Evolutionary conservation across 1,284 basidiomycete genomes (phyloP).

Genomic region (Ceratobasidium sp.): DNA sequence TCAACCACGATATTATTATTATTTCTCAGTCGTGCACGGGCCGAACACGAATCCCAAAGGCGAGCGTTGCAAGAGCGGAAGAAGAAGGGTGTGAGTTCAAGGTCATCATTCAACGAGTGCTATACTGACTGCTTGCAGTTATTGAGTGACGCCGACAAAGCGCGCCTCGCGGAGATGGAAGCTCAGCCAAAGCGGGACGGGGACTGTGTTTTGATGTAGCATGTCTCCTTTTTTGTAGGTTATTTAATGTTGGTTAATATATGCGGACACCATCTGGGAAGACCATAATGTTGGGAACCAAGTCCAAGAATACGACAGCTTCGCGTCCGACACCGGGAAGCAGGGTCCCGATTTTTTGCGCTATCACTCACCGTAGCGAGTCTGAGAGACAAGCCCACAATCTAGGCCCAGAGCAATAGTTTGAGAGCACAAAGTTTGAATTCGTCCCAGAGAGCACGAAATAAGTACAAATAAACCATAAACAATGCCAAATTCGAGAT

Average conservation of each 20-base stretch:
- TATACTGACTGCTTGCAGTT: slow-evolving; percentile 50
- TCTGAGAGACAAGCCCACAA: not conserved
- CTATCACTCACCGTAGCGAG: not conserved
- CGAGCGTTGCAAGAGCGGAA: slow-evolving; percentile 75
- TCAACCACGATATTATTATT: slow-evolving; percentile 6
- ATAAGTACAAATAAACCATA: not conserved
- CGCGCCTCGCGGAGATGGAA: slow-evolving; percentile 64
- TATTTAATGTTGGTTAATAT: slow-evolving; percentile 8
- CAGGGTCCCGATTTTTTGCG: too few species aligned
- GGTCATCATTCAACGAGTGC: not conserved
- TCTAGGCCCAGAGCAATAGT: too few species aligned
- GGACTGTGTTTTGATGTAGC: slow-evolving; percentile 70
- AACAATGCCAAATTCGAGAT: too few species aligned
- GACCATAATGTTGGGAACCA: not conserved
- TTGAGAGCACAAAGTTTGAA: not conserved
- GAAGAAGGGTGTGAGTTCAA: slow-evolving; percentile 68
- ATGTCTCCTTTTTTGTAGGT: not conserved
- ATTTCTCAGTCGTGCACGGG: slow-evolving; percentile 68
- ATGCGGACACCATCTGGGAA: slow-evolving; percentile 8
- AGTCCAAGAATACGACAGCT: too few species aligned
- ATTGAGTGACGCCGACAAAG: slow-evolving; percentile 66
- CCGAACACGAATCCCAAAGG: slow-evolving; percentile 71
- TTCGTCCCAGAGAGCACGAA: not conserved
- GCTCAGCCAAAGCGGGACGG: slow-evolving; percentile 58
- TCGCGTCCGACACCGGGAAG: too few species aligned